A percentile compares a stretch with the other conserved stretches of the same genome.
phyloP scores from a whole-genome alignment of 2,329 filamentous ascomycete genomes.

The Myriosclerotinia curreyana region DNA sequence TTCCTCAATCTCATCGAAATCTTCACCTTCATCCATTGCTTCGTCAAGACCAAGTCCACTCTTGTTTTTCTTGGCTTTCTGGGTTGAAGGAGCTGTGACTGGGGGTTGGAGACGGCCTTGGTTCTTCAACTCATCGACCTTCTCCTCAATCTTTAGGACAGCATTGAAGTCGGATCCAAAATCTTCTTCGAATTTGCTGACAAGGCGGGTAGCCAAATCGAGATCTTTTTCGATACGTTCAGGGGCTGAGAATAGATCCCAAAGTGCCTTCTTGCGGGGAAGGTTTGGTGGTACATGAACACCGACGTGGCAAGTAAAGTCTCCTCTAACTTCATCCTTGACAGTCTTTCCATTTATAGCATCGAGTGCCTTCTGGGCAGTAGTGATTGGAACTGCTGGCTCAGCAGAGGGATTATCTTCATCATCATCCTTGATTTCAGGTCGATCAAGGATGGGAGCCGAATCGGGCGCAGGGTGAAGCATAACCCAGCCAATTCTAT shows the following conservation, averaged over 20 bases:
- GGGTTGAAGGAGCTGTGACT: constrained; percentile 51
- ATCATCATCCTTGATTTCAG: constrained; percentile 65
- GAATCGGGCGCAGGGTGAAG: constrained; percentile 75
- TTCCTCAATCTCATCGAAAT: constrained; percentile 72
- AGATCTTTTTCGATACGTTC: constrained; percentile 92
- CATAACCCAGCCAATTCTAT: constrained; percentile 98
- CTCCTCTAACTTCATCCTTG: constrained; percentile 86
- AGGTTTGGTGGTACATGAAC: constrained; percentile 86
- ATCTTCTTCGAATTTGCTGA: constrained; percentile 80
- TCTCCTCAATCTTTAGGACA: constrained; percentile 76
- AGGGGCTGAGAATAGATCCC: constrained; percentile 93
- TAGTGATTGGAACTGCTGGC: constrained; percentile 48
- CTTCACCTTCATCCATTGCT: constrained; percentile 59
- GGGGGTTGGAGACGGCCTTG: constrained; percentile 74
- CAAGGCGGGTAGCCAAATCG: constrained; percentile 74
- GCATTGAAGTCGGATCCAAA: constrained; percentile 76
- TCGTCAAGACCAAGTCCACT: constrained; percentile 57
- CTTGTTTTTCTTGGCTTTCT: constrained; percentile 60
- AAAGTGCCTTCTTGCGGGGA: constrained; percentile 89
- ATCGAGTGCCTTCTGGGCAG: constrained; percentile 82
- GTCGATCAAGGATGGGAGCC: constrained; percentile 61
- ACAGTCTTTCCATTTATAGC: constrained; percentile 98
- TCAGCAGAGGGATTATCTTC: constrained; percentile 48
- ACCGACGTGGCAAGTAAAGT: constrained; percentile 96
- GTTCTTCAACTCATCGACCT: constrained; percentile 74